Evolutionary conservation across 345 rosid species (phyloP).

Genomic region (Brassica incana): DNA sequence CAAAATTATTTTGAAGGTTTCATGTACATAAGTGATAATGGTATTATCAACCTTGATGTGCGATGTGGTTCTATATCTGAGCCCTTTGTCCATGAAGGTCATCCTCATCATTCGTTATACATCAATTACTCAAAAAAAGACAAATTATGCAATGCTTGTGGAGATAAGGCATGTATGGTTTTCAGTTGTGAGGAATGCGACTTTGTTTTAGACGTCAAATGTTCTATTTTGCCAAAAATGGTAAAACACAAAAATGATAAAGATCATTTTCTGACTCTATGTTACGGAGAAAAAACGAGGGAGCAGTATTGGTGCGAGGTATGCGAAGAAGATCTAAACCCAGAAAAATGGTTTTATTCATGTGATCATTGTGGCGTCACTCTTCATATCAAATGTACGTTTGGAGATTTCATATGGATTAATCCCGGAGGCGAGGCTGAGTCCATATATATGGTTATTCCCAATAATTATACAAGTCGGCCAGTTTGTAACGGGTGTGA

Average conservation of each 20-base stretch:
- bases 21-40: neutral
- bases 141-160: neutral
- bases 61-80: neutral
- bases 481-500: neutral
- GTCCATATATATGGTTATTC: neutral
- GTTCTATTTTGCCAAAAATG: neutral
- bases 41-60: neutral
- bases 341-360: neutral
- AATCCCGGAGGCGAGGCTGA: neutral
- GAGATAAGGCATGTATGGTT: neutral
- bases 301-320: neutral
- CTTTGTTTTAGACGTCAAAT: neutral
- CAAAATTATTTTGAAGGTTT: neutral
- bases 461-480: neutral
- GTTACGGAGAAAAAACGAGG: neutral
- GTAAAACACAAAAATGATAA: neutral
- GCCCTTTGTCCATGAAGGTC: neutral
- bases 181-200: neutral
- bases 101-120: neutral
- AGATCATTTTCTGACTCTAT: neutral
- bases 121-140: neutral
- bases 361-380: neutral
- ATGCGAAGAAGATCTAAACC: neutral
- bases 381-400: neutral
- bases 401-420: neutral